A percentile compares a stretch with the other conserved stretches of the same genome.
Conservation (phyloP, 306 rosid species). For the Psophocarpus tetragonolobus region DNA sequence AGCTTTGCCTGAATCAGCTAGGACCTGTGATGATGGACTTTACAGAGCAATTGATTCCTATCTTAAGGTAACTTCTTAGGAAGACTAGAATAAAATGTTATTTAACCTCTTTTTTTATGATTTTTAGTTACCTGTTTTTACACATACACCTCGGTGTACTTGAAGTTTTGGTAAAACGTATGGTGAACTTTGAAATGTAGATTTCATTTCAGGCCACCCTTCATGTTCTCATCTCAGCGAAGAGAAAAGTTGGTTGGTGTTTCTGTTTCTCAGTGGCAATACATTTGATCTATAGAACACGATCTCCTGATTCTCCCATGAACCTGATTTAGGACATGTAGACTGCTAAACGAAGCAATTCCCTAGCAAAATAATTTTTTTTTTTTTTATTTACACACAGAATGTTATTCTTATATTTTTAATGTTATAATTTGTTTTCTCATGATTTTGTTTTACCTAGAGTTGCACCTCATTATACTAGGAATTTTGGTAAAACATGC, state of each 20-base stretch:
- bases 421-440: not conserved
- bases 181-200: not conserved
- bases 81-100: not conserved
- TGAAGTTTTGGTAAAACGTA: not conserved
- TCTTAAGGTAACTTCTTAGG: constrained; percentile 66
- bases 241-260: not conserved
- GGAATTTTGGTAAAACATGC: constrained; percentile 1
- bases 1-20: constrained; percentile 98
- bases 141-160: not conserved
- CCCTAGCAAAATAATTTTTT: not conserved
- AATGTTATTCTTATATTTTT: not conserved
- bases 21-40: constrained; percentile 97
- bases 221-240: not conserved
- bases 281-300: not conserved
- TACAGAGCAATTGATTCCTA: constrained; percentile 96
- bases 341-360: not conserved
- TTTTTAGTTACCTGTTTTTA: not conserved
- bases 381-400: not conserved
- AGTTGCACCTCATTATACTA: constrained; percentile 3
- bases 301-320: not conserved
- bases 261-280: not conserved
- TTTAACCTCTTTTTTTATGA: not conserved
- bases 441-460: not conserved
- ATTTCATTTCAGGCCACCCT: constrained; percentile 6
- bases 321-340: not conserved